Conservation (phyloP, 768 basidiomycete species). For the Fomitopsis serialis region DNA sequence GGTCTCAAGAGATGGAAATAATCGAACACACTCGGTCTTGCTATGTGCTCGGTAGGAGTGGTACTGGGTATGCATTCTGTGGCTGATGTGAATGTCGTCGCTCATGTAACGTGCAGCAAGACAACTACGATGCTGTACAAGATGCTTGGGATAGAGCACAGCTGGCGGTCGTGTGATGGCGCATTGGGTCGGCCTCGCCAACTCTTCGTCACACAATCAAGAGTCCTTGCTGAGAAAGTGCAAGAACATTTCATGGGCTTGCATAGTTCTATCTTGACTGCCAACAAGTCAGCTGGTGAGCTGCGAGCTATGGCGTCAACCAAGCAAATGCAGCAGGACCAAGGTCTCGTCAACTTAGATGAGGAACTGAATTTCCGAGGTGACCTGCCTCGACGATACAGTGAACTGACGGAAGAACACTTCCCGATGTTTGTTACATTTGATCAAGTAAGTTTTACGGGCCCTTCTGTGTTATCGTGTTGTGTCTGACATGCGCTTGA, state of each 20-base stretch:
- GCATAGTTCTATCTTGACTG: constrained; percentile 36
- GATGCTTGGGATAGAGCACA: constrained; percentile 63
- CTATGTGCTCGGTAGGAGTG: constrained; percentile 58
- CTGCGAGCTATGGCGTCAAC: constrained; percentile 21
- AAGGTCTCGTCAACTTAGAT: constrained; percentile 33
- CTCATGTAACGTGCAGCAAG: constrained; percentile 38
- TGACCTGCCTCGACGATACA: constrained; percentile 48
- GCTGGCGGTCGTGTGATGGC: constrained; percentile 35
- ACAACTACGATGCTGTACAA: constrained; percentile 76
- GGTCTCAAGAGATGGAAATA: constrained; percentile 46
- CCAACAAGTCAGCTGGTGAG: constrained; percentile 31
- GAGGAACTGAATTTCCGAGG: constrained; percentile 34
- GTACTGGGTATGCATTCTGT: constrained; percentile 41
- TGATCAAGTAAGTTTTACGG: constrained; percentile 53
- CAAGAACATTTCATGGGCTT: constrained; percentile 58
- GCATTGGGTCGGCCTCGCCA: constrained; percentile 49
- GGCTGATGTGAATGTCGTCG: background rate
- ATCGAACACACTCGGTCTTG: constrained; percentile 57
- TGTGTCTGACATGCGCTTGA: background rate
- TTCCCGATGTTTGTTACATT: constrained; percentile 71
- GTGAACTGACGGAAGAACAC: constrained; percentile 49
- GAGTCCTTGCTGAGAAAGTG: constrained; percentile 58
- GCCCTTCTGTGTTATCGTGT: background rate
- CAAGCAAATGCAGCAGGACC: constrained; percentile 11
- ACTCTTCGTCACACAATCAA: constrained; percentile 69